phyloP scores from a whole-genome alignment of 202 grass and related monocot genomes.

The Panicum hallii region DNA sequence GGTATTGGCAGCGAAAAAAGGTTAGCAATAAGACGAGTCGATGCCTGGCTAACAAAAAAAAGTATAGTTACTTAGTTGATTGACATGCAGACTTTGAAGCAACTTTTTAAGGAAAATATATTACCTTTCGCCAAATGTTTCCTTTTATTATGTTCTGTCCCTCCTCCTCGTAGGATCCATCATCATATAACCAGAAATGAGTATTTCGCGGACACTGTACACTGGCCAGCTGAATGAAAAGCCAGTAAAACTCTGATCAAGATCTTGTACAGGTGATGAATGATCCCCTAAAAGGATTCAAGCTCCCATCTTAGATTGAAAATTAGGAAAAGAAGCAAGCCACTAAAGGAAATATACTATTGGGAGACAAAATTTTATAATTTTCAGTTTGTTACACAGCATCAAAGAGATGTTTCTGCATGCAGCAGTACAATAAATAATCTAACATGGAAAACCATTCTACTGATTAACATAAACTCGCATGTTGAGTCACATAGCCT shows the following conservation, averaged over 20 bases:
- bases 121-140: slow-evolving; percentile 80
- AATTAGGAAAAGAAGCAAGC: slow-evolving; percentile 4
- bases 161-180: slow-evolving; percentile 81
- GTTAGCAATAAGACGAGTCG: slow-evolving; percentile 64
- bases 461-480: too few species aligned
- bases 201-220: slow-evolving; percentile 74
- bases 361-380: slow-evolving; percentile 8
- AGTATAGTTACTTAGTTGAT: slow-evolving; percentile 5
- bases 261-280: slow-evolving; percentile 48
- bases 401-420: background rate
- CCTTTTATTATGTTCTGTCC: slow-evolving; percentile 80
- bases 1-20: slow-evolving; percentile 68
- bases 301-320: slow-evolving; percentile 34
- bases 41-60: slow-evolving; percentile 55
- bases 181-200: slow-evolving; percentile 82
- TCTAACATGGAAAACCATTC: background rate
- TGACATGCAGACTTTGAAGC: background rate
- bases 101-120: slow-evolving; percentile 3
- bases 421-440: background rate
- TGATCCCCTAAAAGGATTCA: slow-evolving; percentile 37
- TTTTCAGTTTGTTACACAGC: background rate
- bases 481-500: too few species aligned
- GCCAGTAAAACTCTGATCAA: slow-evolving; percentile 46
- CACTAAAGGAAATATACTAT: background rate
- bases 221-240: slow-evolving; percentile 68